Conservation (phyloP, 257 asterid genomes). For the Phtheirospermum japonicum region DNA sequence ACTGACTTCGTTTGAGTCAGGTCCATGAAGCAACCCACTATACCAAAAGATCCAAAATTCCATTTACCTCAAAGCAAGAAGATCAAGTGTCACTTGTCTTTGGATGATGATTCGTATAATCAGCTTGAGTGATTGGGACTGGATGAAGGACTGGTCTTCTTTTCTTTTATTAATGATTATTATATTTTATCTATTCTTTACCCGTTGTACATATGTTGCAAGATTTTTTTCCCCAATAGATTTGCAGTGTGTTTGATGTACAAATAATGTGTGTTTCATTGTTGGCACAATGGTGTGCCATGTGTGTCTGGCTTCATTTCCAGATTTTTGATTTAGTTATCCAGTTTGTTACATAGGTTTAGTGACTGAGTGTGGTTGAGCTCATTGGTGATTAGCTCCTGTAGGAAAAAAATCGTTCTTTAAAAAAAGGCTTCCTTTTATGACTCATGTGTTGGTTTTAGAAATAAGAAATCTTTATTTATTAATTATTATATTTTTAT, state of each 20-base stretch:
- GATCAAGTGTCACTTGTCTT: constrained; percentile 40
- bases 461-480: too few species aligned
- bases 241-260: not conserved
- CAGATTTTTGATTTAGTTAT: too few species aligned
- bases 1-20: constrained; percentile 16
- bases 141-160: not conserved
- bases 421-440: too few species aligned
- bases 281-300: not conserved
- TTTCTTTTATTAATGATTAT: not conserved
- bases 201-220: not conserved
- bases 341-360: too few species aligned
- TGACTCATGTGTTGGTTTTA: too few species aligned
- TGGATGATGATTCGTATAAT: constrained; percentile 35
- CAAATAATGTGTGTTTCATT: not conserved
- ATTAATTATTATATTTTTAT: too few species aligned
- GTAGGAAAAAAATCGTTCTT: too few species aligned
- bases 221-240: not conserved
- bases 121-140: not conserved
- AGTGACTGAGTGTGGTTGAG: too few species aligned
- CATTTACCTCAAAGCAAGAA: constrained; percentile 49
- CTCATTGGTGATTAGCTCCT: too few species aligned
- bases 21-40: constrained; percentile 47
- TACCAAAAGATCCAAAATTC: constrained; percentile 62
- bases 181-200: not conserved
- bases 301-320: too few species aligned